Percentiles rank a stretch among this genome's conserved stretches.
phyloP scores from a whole-genome alignment of 1,284 basidiomycete genomes.

The Inonotus obliquus region DNA sequence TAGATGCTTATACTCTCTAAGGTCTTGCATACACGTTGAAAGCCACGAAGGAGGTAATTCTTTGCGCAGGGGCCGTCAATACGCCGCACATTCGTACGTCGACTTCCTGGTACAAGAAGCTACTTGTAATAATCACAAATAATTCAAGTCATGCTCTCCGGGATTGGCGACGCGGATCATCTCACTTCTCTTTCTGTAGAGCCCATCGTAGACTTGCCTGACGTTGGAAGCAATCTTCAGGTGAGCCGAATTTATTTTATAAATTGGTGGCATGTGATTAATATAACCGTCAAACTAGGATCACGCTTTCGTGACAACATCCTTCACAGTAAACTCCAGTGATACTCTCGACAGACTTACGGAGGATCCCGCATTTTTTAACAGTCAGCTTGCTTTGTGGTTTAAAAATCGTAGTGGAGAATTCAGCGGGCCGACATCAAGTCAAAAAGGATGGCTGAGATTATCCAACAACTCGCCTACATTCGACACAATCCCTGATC shows the following conservation, averaged over 20 bases:
- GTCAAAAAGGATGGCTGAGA: constrained; percentile 28
- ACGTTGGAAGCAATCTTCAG: constrained; percentile 10
- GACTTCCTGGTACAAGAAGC: constrained; percentile 21
- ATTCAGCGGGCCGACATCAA: constrained; percentile 16
- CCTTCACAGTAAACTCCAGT: constrained; percentile 30
- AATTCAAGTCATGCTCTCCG: constrained; percentile 23
- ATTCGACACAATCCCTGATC: constrained; percentile 29
- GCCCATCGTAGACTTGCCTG: constrained; percentile 9
- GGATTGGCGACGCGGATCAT: constrained; percentile 4
- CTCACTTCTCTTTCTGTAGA: constrained; percentile 1
- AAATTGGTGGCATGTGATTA: neutral
- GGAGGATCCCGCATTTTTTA: constrained; percentile 23
- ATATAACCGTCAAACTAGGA: constrained; percentile 23
- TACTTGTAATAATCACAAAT: constrained; percentile 28
- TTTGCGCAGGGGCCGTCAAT: constrained; percentile 29
- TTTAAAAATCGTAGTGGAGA: constrained; percentile 25
- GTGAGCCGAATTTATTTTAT: constrained; percentile 24
- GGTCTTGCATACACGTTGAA: constrained; percentile 2
- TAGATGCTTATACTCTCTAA: neutral
- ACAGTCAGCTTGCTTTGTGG: constrained; percentile 26
- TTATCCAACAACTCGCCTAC: constrained; percentile 29
- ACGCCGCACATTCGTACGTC: constrained; percentile 29
- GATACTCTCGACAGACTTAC: constrained; percentile 25
- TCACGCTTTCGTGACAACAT: constrained; percentile 29
- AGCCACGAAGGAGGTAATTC: constrained; percentile 21